phyloP scores from a whole-genome alignment of 2,329 filamentous ascomycete genomes.

The Trichoderma harzianum region DNA sequence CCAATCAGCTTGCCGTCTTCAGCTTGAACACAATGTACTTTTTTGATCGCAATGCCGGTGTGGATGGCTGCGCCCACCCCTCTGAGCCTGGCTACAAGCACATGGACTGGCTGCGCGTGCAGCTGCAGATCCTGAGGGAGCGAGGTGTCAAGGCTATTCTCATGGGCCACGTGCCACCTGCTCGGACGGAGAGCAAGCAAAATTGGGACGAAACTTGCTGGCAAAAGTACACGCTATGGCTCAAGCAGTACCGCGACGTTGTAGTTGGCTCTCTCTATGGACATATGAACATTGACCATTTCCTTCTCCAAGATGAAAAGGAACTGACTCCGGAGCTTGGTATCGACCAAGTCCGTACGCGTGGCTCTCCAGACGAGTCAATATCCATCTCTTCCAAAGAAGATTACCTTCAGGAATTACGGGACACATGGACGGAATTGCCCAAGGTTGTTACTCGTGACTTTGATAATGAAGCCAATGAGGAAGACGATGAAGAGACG shows the following conservation, averaged over 20 bases:
- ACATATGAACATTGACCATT: conserved; percentile 99
- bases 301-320: conserved; percentile 82
- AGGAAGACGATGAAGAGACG: conserved; percentile 23
- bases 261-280: conserved; percentile 77
- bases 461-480: conserved; percentile 20
- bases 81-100: conserved; percentile 89
- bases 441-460: conserved; percentile 49
- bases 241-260: conserved; percentile 86
- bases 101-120: conserved; percentile 91
- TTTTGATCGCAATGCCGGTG: conserved; percentile 87
- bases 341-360: conserved; percentile 27
- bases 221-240: conserved; percentile 94
- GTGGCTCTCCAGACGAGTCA: conserved; percentile 43
- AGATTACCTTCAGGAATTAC: conserved; percentile 74
- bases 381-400: conserved; percentile 59
- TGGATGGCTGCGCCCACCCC: conserved; percentile 78
- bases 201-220: conserved; percentile 97
- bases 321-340: conserved; percentile 62
- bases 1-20: conserved; percentile 79
- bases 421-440: conserved; percentile 73
- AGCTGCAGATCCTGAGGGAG: conserved; percentile 77
- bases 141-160: conserved; percentile 92
- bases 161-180: conserved; percentile 90
- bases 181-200: conserved; percentile 77
- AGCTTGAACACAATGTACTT: conserved; percentile 97